Base-by-base conservation (phyloP, 2,329 filamentous ascomycete genomes). In the Monosporascus ibericus region DNA sequence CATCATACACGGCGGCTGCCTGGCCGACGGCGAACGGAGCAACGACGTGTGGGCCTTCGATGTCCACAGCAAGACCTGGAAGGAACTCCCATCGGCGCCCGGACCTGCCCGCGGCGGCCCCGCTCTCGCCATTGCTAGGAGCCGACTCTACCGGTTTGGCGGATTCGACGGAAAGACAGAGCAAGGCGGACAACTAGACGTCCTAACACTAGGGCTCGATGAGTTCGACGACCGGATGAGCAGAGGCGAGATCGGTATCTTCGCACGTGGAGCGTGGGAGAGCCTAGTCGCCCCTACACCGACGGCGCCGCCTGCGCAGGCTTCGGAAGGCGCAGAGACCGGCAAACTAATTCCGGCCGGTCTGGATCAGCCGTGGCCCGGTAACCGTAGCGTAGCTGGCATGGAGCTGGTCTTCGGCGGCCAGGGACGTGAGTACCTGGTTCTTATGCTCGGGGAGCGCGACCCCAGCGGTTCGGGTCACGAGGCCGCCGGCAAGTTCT, bases 41-140 rank as follows among this genome's bases (percentile, higher is more conserved):
- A 72, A 75, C 11, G 90, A 95, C 64, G 70, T 92, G 6, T 95
- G 90, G 90, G 81, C 82, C 0, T 95, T 95, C 65, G 83, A 87
- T 63, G 69, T 92, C 24, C 73, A 72, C 47, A 76, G 75, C 7
- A 73, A 76, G 50, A 74, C 76, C 2, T 95, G 90, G 90, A 82
- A 76, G 39, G 76, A 86, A 62, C 75, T 89, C 15, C 77, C 85
- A 0, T 68, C 80, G 7, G 89, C 88, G 0, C 88, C 88, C 0
- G 85, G 79, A 1, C 80, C 85, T 7, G 72, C 80, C 0, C 78
- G 89, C 47, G 84, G 84, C 22, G 89, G 88, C 1, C 73, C 87
- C 0, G 81, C 82, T 4, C 82, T 95, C 25, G 81, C 85, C 1
- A 78, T 85, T 49, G 77, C 77, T 44, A 77, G 79, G 50, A 81